These are phyloP conservation scores for Hymenoscyphus salicellus DNA, from an alignment of 2,329 filamentous ascomycete genomes.

Conservation along the genomic window DNA sequence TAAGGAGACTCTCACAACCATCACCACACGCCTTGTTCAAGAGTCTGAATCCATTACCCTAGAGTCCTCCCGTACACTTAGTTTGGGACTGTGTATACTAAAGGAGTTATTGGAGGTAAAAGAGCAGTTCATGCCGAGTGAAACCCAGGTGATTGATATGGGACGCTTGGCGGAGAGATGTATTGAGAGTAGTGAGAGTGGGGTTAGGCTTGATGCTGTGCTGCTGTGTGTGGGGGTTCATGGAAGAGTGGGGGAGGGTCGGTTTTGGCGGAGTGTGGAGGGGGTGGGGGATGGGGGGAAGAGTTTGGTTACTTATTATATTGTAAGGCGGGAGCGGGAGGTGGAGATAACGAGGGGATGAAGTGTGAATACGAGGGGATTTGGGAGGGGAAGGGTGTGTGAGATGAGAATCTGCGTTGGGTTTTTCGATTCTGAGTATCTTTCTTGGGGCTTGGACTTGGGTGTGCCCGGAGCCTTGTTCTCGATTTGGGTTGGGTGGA, in stretches of 20 bases:
- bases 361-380: too few species aligned
- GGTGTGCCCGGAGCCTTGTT: not conserved
- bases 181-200: slow-evolving; percentile 58
- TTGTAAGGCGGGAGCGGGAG: slow-evolving; percentile 67
- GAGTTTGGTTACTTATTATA: slow-evolving; percentile 77
- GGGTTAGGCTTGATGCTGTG: slow-evolving; percentile 71
- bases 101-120: slow-evolving; percentile 51
- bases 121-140: slow-evolving; percentile 46
- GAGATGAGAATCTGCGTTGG: not conserved
- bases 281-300: slow-evolving; percentile 68
- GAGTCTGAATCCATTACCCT: slow-evolving; percentile 42
- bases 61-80: slow-evolving; percentile 52
- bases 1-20: slow-evolving; percentile 55
- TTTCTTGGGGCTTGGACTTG: not conserved
- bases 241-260: slow-evolving; percentile 54
- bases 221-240: slow-evolving; percentile 74
- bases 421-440: not conserved
- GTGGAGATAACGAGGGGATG: not conserved
- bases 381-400: too few species aligned
- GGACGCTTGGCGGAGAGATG: slow-evolving; percentile 53
- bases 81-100: slow-evolving; percentile 63
- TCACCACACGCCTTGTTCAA: slow-evolving; percentile 46
- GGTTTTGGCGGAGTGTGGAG: slow-evolving; percentile 67
- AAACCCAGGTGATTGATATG: slow-evolving; percentile 51
- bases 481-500: not conserved